Base-by-base conservation (phyloP, 164 flowering plant species). In the Kingdonia uniflora region DNA sequence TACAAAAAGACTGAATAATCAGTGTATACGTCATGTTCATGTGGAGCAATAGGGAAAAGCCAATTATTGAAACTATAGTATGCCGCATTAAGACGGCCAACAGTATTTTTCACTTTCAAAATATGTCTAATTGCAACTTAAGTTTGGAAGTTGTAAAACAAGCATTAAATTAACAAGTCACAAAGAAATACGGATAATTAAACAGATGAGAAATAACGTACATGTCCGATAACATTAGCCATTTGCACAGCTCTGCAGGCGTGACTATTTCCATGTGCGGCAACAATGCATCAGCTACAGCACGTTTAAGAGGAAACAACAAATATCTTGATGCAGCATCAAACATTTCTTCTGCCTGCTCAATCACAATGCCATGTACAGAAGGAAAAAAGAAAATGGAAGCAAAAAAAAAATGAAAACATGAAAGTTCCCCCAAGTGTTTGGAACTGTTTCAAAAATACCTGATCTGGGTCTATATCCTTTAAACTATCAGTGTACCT, bases 321-420 rank as follows among this genome's bases (percentile, higher is more conserved):
- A 94, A 64, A 58, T 94, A 94, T 74, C 99, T 80, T 55, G 99
- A 94, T 60, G 99, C 92, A 63, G 90, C 97, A 80, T 94, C 97
- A 72, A 94, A 86, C 71, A 94, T 78, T 67, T 86, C 97, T 64
- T 80, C 97, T 20, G 88, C 97, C 97, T 92, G 81, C 58, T 25
- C 56, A 60, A 63, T 21, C 13, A 54, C 13, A 43, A 51, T n/a
- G 59, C 8, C 17, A 51, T 29, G 0, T 50, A 19, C 50, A 60
- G 22, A 1, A 29, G 25, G n/a, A 59, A 12, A 42, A 39, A 12
- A 16, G 7, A 14, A 21, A 26, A 35, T 11, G 52, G 41, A 8
- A 58, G 17, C n/a, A n/a, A n/a, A n/a, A n/a, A n/a, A n/a, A n/a
- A n/a, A n/a, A 40, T 2, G n/a, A 15, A 14, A 19, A 20, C 22